Percentiles rank a stretch among this genome's conserved stretches.
These are phyloP conservation scores for Salix caprea DNA, from an alignment of 345 rosid genomes.

Conservation along the genomic window DNA sequence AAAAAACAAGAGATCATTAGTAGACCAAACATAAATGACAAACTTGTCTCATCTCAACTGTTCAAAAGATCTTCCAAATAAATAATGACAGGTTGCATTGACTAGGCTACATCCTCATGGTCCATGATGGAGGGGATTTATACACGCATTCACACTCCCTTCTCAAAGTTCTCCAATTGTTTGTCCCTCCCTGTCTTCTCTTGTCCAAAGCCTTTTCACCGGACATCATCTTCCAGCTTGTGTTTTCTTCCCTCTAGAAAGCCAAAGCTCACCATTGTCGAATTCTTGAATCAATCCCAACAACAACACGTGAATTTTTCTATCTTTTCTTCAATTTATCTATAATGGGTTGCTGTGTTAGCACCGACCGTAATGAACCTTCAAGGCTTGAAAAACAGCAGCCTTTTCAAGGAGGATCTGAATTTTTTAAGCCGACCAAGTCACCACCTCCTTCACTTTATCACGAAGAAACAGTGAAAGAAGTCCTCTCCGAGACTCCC, in stretches of 20 bases:
- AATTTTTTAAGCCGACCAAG: slow-evolving; percentile 30
- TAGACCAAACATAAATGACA: not conserved
- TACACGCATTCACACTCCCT: not conserved
- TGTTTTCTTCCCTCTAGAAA: not conserved
- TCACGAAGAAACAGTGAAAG: slow-evolving; percentile 77
- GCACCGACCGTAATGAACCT: slow-evolving; percentile 25
- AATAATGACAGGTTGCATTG: not conserved
- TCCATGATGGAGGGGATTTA: not conserved
- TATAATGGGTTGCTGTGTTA: slow-evolving; percentile 76
- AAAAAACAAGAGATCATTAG: not conserved
- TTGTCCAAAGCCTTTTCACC: not conserved
- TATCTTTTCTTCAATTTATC: not conserved
- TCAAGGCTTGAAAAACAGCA: slow-evolving; percentile 13
- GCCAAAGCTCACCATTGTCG: not conserved
- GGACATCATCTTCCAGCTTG: not conserved
- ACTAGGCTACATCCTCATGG: not conserved
- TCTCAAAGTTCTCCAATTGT: not conserved
- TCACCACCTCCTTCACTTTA: slow-evolving; percentile 44
- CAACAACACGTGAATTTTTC: not conserved
- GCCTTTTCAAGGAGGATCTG: slow-evolving; percentile 7
- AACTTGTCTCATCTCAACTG: not conserved
- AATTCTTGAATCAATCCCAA: not conserved
- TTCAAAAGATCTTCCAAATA: not conserved
- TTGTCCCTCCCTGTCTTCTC: not conserved
- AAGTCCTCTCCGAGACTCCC: slow-evolving; percentile 69